Conservation (phyloP, 2,329 filamentous ascomycete genomes). For the Neoscytalidium dimidiatum region DNA sequence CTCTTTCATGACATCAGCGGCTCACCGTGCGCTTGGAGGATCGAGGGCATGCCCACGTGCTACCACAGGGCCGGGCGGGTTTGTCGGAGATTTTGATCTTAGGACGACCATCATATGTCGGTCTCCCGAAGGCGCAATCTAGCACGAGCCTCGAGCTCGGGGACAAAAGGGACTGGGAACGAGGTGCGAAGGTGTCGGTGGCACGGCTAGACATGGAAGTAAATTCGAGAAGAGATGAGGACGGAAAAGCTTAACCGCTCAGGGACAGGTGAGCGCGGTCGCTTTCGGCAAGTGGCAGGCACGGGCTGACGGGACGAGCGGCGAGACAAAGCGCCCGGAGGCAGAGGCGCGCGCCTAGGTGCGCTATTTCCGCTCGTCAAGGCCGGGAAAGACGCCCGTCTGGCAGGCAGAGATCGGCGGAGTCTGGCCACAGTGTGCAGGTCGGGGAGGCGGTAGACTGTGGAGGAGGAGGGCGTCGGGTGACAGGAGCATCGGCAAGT, state of each 20-base stretch:
- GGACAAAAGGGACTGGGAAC: not conserved
- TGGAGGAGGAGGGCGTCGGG: not conserved
- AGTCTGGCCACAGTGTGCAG: not conserved
- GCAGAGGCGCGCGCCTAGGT: not conserved
- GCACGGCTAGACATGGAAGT: not conserved
- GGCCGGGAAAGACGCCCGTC: not conserved
- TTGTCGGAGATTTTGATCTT: not conserved
- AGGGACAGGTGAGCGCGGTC: not conserved
- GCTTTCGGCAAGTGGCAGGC: not conserved
- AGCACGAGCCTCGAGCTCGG: not conserved
- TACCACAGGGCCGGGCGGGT: not conserved
- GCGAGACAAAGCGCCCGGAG: not conserved
- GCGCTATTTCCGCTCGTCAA: conserved; percentile 3
- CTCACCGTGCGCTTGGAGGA: not conserved
- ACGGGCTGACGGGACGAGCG: not conserved
- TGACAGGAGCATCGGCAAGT: not conserved
- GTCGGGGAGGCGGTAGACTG: not conserved
- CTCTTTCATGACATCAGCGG: not conserved
- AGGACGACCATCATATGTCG: not conserved
- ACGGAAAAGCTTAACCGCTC: conserved; percentile 1
- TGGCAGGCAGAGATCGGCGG: not conserved
- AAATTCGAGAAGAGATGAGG: conserved; percentile 9
- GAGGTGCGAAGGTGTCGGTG: not conserved
- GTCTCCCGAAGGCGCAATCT: not conserved
- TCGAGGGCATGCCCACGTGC: not conserved